These are phyloP conservation scores for Ophidiomyces ophidiicola DNA, from an alignment of 2,329 filamentous ascomycete genomes.

Conservation along the genomic window DNA sequence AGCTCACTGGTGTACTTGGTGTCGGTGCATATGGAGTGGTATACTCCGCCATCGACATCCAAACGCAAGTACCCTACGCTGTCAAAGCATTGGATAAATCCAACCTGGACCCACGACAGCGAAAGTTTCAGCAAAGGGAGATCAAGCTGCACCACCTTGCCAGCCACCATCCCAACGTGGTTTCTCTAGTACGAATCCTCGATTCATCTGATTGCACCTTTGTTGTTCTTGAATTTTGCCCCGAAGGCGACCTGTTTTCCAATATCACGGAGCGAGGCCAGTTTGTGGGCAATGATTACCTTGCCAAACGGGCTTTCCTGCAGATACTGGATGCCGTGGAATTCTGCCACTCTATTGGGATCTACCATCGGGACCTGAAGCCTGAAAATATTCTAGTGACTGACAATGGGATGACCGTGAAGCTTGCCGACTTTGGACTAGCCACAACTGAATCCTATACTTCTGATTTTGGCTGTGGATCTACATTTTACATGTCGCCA, in stretches of 20 bases:
- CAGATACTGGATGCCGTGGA: conserved; percentile 95
- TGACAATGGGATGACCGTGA: conserved; percentile 76
- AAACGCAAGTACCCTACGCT: conserved; percentile 70
- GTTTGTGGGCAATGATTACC: conserved; percentile 82
- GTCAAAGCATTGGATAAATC: conserved; percentile 95
- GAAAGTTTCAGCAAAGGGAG: conserved; percentile 83
- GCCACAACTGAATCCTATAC: conserved; percentile 74
- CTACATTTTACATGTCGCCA: conserved; percentile 99
- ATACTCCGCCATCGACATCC: conserved; percentile 75
- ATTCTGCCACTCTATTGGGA: conserved; percentile 82
- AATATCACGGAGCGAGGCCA: conserved; percentile 93
- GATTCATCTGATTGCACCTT: conserved; percentile 86
- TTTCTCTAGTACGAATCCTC: conserved; percentile 87
- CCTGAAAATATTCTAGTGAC: conserved; percentile 95
- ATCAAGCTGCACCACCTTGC: conserved; percentile 84
- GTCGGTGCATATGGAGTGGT: conserved; percentile 95
- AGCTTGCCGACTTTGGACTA: conserved; percentile 93
- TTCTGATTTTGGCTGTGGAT: conserved; percentile 93
- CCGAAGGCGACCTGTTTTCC: conserved; percentile 89
- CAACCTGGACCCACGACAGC: conserved; percentile 77
- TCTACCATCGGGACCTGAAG: conserved; percentile 96
- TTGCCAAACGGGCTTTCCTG: conserved; percentile 78
- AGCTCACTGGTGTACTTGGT: conserved; percentile 74
- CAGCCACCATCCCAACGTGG: conserved; percentile 81
- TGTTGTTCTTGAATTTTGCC: conserved; percentile 93